Evolutionary conservation across 1,284 basidiomycete genomes (phyloP).

Genomic region (Coniferiporia sulphurascens): DNA sequence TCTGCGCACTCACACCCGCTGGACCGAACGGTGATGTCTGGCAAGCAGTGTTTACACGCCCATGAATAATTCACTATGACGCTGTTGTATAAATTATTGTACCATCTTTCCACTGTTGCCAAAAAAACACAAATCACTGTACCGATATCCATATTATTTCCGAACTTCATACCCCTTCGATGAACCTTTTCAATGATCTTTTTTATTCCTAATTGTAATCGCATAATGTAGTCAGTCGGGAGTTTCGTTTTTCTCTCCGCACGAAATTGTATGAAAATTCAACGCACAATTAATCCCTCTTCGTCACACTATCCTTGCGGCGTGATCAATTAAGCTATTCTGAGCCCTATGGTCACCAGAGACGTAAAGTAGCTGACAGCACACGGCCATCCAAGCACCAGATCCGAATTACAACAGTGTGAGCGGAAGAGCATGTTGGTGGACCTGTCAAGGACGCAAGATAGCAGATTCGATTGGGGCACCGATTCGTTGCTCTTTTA

Average conservation of each 20-base stretch:
- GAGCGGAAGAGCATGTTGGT: too few relatives aligned
- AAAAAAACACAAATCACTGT: not conserved
- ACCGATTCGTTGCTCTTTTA: not conserved
- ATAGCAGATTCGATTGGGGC: not conserved
- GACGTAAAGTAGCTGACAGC: too few relatives aligned
- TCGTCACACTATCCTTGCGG: not conserved
- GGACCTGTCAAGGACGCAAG: too few relatives aligned
- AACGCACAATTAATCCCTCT: not conserved
- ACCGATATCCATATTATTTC: not conserved
- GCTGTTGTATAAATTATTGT: not conserved
- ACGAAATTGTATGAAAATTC: not conserved
- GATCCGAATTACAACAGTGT: too few relatives aligned
- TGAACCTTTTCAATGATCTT: not conserved
- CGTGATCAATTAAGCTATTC: too few relatives aligned
- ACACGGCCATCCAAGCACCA: too few relatives aligned
- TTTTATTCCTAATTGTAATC: not conserved
- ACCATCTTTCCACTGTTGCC: not conserved
- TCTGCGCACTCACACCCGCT: conserved; percentile 3
- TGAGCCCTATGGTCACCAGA: too few relatives aligned
- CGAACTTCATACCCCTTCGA: not conserved
- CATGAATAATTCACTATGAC: not conserved
- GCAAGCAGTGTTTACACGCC: conserved; percentile 1
- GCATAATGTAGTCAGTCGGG: not conserved
- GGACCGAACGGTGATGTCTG: not conserved
- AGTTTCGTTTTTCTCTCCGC: not conserved